Conservation (phyloP, 2,329 filamentous ascomycete species). For the Mariannaea sp. region DNA sequence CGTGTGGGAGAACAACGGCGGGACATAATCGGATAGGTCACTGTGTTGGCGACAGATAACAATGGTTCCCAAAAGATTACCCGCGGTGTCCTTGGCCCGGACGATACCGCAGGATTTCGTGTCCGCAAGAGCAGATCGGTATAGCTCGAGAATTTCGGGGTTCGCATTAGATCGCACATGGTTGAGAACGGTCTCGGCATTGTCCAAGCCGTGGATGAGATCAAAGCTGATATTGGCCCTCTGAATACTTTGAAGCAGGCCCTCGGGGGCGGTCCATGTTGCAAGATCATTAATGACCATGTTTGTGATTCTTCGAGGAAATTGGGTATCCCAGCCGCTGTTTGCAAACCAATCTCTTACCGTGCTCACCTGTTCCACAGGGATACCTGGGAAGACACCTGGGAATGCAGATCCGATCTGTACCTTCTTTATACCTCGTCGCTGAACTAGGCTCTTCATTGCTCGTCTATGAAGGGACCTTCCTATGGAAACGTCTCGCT, state of each 20-base stretch:
- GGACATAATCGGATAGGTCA: slow-evolving; percentile 70
- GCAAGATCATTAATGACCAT: slow-evolving; percentile 75
- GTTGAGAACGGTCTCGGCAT: slow-evolving; percentile 72
- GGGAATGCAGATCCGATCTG: slow-evolving; percentile 83
- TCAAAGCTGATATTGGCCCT: slow-evolving; percentile 79
- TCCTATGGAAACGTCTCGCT: slow-evolving; percentile 88
- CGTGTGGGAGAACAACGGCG: slow-evolving; percentile 65
- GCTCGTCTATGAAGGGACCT: slow-evolving; percentile 87
- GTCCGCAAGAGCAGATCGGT: slow-evolving; percentile 74
- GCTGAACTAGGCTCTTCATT: slow-evolving; percentile 72
- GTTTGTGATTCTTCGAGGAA: slow-evolving; percentile 62
- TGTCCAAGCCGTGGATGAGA: slow-evolving; percentile 79
- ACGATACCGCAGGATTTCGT: slow-evolving; percentile 79
- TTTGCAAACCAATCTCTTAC: slow-evolving; percentile 83
- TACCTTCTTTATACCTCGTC: slow-evolving; percentile 74
- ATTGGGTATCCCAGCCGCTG: slow-evolving; percentile 80
- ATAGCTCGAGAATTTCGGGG: slow-evolving; percentile 80
- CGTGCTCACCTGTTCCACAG: slow-evolving; percentile 54
- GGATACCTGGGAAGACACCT: slow-evolving; percentile 85
- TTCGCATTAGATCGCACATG: slow-evolving; percentile 75
- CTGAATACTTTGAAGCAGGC: slow-evolving; percentile 74
- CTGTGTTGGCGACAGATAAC: slow-evolving; percentile 77
- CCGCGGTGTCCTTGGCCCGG: slow-evolving; percentile 71
- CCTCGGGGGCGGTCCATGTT: slow-evolving; percentile 76
- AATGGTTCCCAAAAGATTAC: slow-evolving; percentile 76